Conservation (phyloP, 768 basidiomycete species). For the Pisolithus microcarpus region DNA sequence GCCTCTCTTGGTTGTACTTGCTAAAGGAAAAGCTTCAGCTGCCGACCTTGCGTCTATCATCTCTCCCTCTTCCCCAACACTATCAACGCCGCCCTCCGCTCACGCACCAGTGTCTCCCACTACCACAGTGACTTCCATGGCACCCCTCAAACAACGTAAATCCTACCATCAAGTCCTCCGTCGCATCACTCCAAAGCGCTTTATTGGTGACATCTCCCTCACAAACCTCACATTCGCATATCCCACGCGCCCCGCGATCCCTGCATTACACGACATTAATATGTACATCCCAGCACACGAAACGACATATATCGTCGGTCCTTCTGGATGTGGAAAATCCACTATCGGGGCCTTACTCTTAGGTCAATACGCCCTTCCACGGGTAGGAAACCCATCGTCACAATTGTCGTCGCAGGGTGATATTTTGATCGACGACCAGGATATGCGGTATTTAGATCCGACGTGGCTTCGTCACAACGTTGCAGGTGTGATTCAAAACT, state of each 20-base stretch:
- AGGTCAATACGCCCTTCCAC: constrained; percentile 59
- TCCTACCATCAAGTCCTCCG: constrained; percentile 32
- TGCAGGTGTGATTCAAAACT: constrained; percentile 71
- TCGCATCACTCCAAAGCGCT: constrained; percentile 58
- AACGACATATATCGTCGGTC: constrained; percentile 75
- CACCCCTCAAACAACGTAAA: constrained; percentile 7
- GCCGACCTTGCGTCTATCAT: constrained; percentile 21
- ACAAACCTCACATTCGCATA: constrained; percentile 61
- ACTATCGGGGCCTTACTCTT: constrained; percentile 61
- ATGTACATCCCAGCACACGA: constrained; percentile 68
- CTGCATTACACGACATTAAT: constrained; percentile 50
- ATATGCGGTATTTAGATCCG: constrained; percentile 66
- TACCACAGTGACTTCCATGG: not conserved
- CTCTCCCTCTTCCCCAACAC: constrained; percentile 22
- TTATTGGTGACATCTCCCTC: constrained; percentile 65
- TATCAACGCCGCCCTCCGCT: constrained; percentile 28
- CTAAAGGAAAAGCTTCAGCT: constrained; percentile 50
- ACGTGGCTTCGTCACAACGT: constrained; percentile 63
- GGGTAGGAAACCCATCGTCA: constrained; percentile 3
- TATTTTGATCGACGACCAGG: constrained; percentile 77
- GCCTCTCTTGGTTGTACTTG: constrained; percentile 66
- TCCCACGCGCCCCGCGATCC: constrained; percentile 58
- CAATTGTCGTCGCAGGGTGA: constrained; percentile 33
- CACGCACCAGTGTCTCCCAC: constrained; percentile 10
- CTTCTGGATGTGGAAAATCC: constrained; percentile 73